Evolutionary conservation across 768 basidiomycete genomes (phyloP), one percentile per base, ranked within the genome.

Genomic region (Cystofilobasidium macerans): DNA sequence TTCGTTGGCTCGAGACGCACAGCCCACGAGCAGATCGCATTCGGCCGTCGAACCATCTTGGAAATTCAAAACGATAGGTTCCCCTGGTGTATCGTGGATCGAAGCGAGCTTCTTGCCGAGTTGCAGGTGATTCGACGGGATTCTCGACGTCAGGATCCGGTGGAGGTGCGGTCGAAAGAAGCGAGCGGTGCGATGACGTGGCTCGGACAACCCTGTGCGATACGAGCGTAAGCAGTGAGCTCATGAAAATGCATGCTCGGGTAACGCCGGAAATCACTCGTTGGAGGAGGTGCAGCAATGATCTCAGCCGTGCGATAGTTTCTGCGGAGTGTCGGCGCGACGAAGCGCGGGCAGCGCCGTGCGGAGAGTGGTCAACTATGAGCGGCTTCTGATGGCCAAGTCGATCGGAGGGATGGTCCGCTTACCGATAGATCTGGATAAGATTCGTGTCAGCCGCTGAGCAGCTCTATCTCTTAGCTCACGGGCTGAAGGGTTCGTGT

Each of bases 131-230:
- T 28, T 3, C 4, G 32, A 8, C 11, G 61, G 61, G 42, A 62
- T 62, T 3, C 18, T 22, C 9, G 47, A 32, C 18, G 53, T 62
- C 48, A 62, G 61, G 30, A 53, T 24, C n/a, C 20, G 22, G 35
- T 62, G 61, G 14, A 62, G 61, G 33, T 62, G 61, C 8, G 61
- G 61, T 0, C 61, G 61, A 28, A 62, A 62, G 61, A 62, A 62
- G 1, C 61, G 32, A 18, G 61, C 61, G 1, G 38, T 51, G 20
- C 47, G 48, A 24, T 62, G 61, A 14, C 54, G 47, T 11, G 61
- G 61, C 47, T 38, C 33, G 3, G 47, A 48, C 0, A 26, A 48
- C 26, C 32, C 48, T 51, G 45, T 20, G n/a, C n/a, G n/a, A n/a
- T n/a, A n/a, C n/a, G n/a, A n/a, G n/a, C n/a, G n/a, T n/a, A n/a